Evolutionary conservation across 495 filamentous ascomycete species (phyloP).

Genomic region (Daldinia caldariorum): DNA sequence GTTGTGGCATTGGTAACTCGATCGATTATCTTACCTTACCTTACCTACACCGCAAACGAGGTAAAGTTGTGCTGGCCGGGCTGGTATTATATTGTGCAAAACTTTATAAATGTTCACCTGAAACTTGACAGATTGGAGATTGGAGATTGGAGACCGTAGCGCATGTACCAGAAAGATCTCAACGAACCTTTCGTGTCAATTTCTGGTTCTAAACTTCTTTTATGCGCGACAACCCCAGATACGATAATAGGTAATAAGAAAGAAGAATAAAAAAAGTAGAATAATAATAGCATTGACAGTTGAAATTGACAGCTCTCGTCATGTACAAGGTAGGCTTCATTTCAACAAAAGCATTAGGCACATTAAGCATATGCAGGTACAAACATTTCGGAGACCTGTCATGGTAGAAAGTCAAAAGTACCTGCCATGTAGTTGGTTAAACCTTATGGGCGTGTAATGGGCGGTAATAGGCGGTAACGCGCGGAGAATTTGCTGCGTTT

Average conservation of each 20-base stretch:
- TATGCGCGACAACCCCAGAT: background rate
- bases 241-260: no score
- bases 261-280: no score
- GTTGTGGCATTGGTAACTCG: slow-evolving; percentile 11
- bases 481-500: background rate
- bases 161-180: no score
- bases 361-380: slow-evolving; percentile 3
- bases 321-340: background rate
- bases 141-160: no score
- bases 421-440: background rate
- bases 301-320: background rate
- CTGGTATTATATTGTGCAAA: no score
- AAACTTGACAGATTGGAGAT: no score
- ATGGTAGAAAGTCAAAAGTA: background rate
- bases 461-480: background rate
- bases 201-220: background rate
- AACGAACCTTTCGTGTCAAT: background rate
- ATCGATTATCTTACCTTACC: background rate
- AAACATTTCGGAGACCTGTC: background rate
- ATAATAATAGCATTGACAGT: background rate
- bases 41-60: no score
- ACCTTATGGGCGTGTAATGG: background rate
- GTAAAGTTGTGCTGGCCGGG: no score
- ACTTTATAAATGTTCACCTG: no score
- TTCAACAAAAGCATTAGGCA: background rate